Evolutionary conservation across 208 protist species (phyloP).

Genomic region (Leishmania arabica): DNA sequence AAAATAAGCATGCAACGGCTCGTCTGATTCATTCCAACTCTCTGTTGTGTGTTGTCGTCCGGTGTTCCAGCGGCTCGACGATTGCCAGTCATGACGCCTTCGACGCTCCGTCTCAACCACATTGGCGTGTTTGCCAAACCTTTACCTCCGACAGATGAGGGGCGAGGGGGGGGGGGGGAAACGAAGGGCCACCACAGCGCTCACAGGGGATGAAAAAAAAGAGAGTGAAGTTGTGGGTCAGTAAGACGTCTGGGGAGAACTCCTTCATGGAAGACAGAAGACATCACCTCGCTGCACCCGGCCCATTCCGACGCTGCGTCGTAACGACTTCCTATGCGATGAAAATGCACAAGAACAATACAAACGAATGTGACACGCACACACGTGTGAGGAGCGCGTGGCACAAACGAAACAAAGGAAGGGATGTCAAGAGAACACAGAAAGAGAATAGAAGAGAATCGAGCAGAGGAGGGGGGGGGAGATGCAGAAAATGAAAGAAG

Average conservation of each 20-base stretch:
- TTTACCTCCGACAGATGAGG: neutral
- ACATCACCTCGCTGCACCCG: neutral
- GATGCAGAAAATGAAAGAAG: neutral
- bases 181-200: neutral
- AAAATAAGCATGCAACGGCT: conserved; percentile 1
- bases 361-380: neutral
- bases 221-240: neutral
- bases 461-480: neutral
- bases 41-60: neutral
- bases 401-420: neutral
- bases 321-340: neutral
- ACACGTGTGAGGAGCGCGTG: neutral
- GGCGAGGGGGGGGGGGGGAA: neutral
- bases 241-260: neutral
- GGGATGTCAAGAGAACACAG: neutral
- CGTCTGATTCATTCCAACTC: neutral
- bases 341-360: neutral
- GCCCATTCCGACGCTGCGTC: neutral
- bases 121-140: neutral
- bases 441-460: neutral
- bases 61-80: neutral
- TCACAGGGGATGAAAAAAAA: conserved; percentile 8
- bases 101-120: neutral
- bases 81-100: neutral
- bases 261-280: neutral